Conservation (phyloP, 2,329 filamentous ascomycete species). For the Cephalotrichum gorgonifer region DNA sequence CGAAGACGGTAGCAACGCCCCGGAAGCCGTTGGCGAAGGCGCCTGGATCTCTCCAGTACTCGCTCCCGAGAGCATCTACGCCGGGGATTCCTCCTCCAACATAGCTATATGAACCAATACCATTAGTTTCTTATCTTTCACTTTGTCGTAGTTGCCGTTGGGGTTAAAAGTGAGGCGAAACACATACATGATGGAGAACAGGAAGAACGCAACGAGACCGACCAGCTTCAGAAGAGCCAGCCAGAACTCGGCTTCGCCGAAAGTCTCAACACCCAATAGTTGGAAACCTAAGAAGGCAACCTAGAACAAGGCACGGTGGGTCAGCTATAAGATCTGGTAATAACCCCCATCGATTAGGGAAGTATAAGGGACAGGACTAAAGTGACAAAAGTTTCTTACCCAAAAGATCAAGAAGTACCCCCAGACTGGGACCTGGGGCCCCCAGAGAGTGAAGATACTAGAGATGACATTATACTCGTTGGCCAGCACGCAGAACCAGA, state of each 20-base stretch:
- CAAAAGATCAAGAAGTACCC: slow-evolving; percentile 66
- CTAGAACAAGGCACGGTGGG: slow-evolving; percentile 12
- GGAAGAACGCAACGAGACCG: slow-evolving; percentile 59
- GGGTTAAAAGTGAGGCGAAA: neutral
- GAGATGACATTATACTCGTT: slow-evolving; percentile 64
- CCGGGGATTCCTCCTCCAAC: slow-evolving; percentile 57
- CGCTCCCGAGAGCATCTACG: slow-evolving; percentile 50
- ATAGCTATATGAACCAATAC: slow-evolving; percentile 28
- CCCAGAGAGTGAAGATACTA: slow-evolving; percentile 58
- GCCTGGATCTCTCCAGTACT: slow-evolving; percentile 62
- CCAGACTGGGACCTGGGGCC: slow-evolving; percentile 49
- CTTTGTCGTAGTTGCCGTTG: neutral
- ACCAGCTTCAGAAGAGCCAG: slow-evolving; percentile 62
- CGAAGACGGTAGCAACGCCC: slow-evolving; percentile 54
- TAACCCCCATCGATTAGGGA: neutral
- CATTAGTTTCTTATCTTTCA: neutral
- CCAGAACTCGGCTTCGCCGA: slow-evolving; percentile 75
- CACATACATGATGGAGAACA: slow-evolving; percentile 56
- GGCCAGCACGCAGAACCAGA: slow-evolving; percentile 28
- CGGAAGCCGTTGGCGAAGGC: slow-evolving; percentile 60
- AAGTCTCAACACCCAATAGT: slow-evolving; percentile 61
- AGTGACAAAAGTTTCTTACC: slow-evolving; percentile 23
- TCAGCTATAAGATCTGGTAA: neutral
- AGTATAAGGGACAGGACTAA: neutral
- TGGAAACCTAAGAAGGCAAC: slow-evolving; percentile 56